Evolutionary conservation across 1,284 basidiomycete genomes (phyloP).

Genomic region (Dichomitus squalens): DNA sequence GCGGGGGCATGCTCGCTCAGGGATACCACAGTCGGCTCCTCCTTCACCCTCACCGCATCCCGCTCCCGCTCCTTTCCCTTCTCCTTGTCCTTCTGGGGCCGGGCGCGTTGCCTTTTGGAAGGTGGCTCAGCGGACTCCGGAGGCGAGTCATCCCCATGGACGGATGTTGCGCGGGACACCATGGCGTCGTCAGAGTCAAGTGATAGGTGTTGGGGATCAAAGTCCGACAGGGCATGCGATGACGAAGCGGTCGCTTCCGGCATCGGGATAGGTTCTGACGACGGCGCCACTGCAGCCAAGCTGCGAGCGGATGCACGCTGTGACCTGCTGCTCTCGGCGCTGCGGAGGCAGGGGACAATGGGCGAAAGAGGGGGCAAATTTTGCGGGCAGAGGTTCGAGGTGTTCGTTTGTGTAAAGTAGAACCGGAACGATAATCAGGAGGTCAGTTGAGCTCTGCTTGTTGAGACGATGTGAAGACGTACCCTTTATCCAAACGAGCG

Average conservation of each 20-base stretch:
- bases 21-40: conserved; percentile 54
- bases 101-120: conserved; percentile 20
- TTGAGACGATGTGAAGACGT: conserved; percentile 34
- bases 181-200: conserved; percentile 49
- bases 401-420: conserved; percentile 11
- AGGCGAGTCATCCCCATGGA: conserved; percentile 18
- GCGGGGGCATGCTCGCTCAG: conserved; percentile 26
- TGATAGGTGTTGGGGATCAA: conserved; percentile 43
- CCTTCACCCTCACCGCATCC: conserved; percentile 65
- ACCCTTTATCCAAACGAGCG: conserved; percentile 72
- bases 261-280: conserved; percentile 40
- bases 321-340: conserved; percentile 62
- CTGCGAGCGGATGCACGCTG: conserved; percentile 76
- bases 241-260: conserved; percentile 39
- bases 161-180: conserved; percentile 63
- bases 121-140: conserved; percentile 6
- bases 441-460: conserved; percentile 15
- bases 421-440: conserved; percentile 18
- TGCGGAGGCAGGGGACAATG: conserved; percentile 29
- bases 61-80: conserved; percentile 60
- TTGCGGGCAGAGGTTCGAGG: conserved; percentile 14
- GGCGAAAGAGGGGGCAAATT: background rate
- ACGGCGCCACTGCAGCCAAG: conserved; percentile 48
- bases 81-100: conserved; percentile 40
- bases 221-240: conserved; percentile 41